phyloP scores from a whole-genome alignment of 1,284 basidiomycete species.

The Ustilago xerochloae region DNA sequence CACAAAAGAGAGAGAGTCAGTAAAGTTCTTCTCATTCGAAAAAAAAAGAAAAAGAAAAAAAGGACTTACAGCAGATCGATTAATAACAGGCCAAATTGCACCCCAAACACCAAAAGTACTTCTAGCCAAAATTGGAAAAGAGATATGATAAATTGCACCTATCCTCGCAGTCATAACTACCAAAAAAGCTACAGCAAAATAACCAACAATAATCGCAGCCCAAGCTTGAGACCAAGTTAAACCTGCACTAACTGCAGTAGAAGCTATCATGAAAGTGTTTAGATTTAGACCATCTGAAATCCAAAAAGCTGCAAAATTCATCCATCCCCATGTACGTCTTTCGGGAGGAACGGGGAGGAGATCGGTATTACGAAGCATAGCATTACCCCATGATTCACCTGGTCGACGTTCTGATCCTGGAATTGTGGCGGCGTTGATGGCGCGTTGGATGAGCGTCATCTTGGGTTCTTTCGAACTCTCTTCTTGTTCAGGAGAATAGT shows the following conservation, averaged over 20 bases:
- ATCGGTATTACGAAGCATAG: constrained; percentile 54
- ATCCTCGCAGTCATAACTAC: constrained; percentile 83
- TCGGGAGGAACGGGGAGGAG: constrained; percentile 55
- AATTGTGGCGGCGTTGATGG: constrained; percentile 36
- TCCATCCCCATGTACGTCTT: constrained; percentile 50
- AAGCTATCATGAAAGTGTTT: constrained; percentile 54
- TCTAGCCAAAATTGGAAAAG: constrained; percentile 81
- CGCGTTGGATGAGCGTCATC: constrained; percentile 32
- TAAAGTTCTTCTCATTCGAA: no score
- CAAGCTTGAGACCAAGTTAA: constrained; percentile 60
- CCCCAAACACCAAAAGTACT: constrained; percentile 81
- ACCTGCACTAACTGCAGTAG: constrained; percentile 42
- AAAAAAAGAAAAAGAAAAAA: no score
- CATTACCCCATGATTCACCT: constrained; percentile 34
- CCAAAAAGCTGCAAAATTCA: constrained; percentile 61
- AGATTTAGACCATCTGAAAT: constrained; percentile 62
- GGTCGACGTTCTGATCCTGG: constrained; percentile 37
- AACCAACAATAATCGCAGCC: constrained; percentile 72
- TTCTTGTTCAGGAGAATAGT: no score
- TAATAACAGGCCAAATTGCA: constrained; percentile 81
- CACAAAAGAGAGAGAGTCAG: no score
- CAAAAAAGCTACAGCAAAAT: constrained; percentile 78
- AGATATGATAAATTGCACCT: constrained; percentile 73
- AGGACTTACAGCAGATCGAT: constrained; percentile 77
- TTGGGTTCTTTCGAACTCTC: no score